These are phyloP conservation scores for Fusarium anguioides DNA, from an alignment of 2,329 filamentous ascomycete species.

Conservation along the genomic window DNA sequence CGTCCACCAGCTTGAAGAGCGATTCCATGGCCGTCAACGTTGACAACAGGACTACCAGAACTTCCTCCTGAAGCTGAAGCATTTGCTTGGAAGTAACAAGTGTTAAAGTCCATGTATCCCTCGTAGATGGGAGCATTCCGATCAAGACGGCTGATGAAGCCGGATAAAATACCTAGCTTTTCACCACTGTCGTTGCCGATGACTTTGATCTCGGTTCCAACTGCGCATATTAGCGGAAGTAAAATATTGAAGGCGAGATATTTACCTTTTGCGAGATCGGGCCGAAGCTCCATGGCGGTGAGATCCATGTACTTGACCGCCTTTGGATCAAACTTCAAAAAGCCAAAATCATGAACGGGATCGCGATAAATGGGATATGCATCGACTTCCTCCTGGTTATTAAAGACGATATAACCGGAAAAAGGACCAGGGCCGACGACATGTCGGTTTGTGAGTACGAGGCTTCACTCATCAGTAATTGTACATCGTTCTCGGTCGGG, in stretches of 20 bases:
- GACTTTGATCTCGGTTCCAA: slow-evolving; percentile 31
- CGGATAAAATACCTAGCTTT: slow-evolving; percentile 65
- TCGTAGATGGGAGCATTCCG: slow-evolving; percentile 98
- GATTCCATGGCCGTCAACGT: slow-evolving; percentile 87
- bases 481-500: no score
- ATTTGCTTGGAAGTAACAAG: slow-evolving; percentile 96
- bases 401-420: slow-evolving; percentile 97
- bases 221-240: not conserved
- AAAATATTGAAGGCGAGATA: fast-evolving
- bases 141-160: slow-evolving; percentile 94
- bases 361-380: slow-evolving; percentile 97
- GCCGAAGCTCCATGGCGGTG: slow-evolving; percentile 50
- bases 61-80: slow-evolving; percentile 95
- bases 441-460: slow-evolving; percentile 83
- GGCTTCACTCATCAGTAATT: not conserved
- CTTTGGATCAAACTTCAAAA: slow-evolving; percentile 93
- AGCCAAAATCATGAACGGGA: slow-evolving; percentile 97
- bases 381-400: slow-evolving; percentile 97
- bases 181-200: slow-evolving; percentile 32
- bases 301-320: slow-evolving; percentile 98
- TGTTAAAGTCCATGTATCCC: slow-evolving; percentile 97
- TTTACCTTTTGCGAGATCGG: slow-evolving; percentile 25
- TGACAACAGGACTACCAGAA: slow-evolving; percentile 96
- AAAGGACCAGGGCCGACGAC: slow-evolving; percentile 96
- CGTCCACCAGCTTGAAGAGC: slow-evolving; percentile 88